Percentiles rank a stretch among this genome's conserved stretches.
phyloP scores from a whole-genome alignment of 352 stramenopile species.

The Phytopythium sindhum region DNA sequence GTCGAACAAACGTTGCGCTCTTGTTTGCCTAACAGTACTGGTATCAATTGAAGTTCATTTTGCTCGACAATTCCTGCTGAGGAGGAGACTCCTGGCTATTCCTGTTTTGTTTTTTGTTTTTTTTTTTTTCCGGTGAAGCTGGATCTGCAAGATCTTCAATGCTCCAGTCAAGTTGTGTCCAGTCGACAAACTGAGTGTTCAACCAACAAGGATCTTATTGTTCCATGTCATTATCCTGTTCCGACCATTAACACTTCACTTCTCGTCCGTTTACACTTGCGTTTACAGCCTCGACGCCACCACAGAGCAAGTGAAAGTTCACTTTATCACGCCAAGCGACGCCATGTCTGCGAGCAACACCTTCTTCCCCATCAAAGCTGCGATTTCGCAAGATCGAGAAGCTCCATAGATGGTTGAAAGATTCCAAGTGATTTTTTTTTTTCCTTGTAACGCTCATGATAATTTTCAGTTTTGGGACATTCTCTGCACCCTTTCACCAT shows the following conservation, averaged over 20 bases:
- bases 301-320: no score
- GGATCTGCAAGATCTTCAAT: not conserved
- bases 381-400: not conserved
- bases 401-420: not conserved
- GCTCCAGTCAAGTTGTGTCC: not conserved
- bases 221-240: not conserved
- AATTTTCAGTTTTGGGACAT: not conserved
- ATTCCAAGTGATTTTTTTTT: not conserved
- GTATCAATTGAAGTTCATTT: no score
- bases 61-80: not conserved
- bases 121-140: not conserved
- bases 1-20: no score
- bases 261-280: no score
- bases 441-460: not conserved
- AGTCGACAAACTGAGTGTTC: not conserved
- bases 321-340: no score
- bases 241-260: not conserved
- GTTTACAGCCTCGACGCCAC: no score
- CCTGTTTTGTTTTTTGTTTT: no score
- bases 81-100: not conserved
- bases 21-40: no score
- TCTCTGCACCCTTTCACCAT: not conserved
- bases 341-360: no score
- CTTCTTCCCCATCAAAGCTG: no score
- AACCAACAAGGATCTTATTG: not conserved